Base-by-base conservation (phyloP, 371 early-diverging fungal species). In the Chytridiales sp. region DNA sequence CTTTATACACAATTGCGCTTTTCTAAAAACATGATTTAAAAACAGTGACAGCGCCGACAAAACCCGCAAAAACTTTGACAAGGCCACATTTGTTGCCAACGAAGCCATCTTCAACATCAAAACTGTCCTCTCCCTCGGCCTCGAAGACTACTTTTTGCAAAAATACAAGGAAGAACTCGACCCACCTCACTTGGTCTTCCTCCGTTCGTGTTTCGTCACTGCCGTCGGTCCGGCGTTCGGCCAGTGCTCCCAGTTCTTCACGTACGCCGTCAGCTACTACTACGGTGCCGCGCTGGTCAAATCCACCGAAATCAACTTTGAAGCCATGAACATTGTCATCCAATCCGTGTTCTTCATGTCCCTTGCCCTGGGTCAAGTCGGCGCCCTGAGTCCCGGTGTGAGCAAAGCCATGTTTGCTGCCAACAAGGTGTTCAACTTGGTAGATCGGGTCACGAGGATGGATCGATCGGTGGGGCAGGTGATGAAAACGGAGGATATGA, bases 61-160 rank as follows among this genome's bases (percentile, higher is more conserved):
- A 41, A 41, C 43, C 3, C n/a, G 34, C 26, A 35, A 8, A n/a
- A 43, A 47, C 30, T 57, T 35, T 34, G 58, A 47, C 17, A 69
- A 80, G 27, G 80, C 86, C 39, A 85, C 86, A 60, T 85, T 86
- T 69, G 79, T 84, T 40, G 91, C 92, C 44, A 79, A 82, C 64
- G 95, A 96, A 69, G 89, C 92, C 30, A 86, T 96, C 42, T 73
- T 81, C 57, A 84, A 87, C 72, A 86, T 96, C 53, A 86, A 94
- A 39, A 95, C 95, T 2, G 92, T 96, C 17, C 83, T 85, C 27
- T 72, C 87, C 3, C 76, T 96, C 17, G 87, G 86, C 35, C 84
- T 87, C 56, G 93, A 96, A 57, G 21, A 63, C 17, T 21, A 32
- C 8, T 73, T 76, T 42, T 34, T 58, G 21, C 24, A 61, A 8